phyloP scores from a whole-genome alignment of 2,329 filamentous ascomycete species.

The Phialophora macrospora region DNA sequence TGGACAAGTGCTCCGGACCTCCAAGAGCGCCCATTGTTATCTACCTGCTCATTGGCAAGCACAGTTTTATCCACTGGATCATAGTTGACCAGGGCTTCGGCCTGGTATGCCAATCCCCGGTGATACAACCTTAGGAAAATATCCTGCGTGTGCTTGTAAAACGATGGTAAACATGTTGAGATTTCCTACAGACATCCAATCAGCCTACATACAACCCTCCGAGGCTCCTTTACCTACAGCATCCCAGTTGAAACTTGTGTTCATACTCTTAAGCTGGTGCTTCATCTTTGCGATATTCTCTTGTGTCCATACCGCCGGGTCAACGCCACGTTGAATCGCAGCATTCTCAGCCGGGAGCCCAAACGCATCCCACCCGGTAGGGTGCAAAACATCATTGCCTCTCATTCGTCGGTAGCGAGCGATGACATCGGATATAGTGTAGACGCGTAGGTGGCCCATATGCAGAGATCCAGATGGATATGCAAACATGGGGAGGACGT shows the following conservation, averaged over 20 bases:
- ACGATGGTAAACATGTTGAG: constrained; percentile 79
- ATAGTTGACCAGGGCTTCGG: constrained; percentile 84
- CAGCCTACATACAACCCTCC: constrained; percentile 38
- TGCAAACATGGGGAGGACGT: constrained; percentile 89
- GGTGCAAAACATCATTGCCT: constrained; percentile 75
- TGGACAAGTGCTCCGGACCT: constrained; percentile 86
- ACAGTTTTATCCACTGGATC: constrained; percentile 89
- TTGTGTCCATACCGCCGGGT: constrained; percentile 78
- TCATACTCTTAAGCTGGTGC: constrained; percentile 76
- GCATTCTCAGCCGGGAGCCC: constrained; percentile 90
- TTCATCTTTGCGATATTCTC: constrained; percentile 86
- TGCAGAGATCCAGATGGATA: constrained; percentile 88
- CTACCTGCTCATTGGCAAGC: constrained; percentile 88
- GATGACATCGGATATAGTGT: constrained; percentile 86
- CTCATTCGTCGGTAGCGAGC: constrained; percentile 76
- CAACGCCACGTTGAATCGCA: constrained; percentile 78
- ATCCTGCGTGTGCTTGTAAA: constrained; percentile 88
- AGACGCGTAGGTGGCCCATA: constrained; percentile 84
- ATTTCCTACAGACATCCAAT: constrained; percentile 65
- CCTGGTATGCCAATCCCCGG: constrained; percentile 78
- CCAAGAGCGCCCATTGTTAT: constrained; percentile 83
- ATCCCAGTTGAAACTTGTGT: constrained; percentile 82
- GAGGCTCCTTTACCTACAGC: constrained; percentile 61
- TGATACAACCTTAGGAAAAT: constrained; percentile 79
- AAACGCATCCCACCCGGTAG: constrained; percentile 96